Base-by-base conservation (phyloP, 257 asterid species). In the Fraxinus quadrangulata region DNA sequence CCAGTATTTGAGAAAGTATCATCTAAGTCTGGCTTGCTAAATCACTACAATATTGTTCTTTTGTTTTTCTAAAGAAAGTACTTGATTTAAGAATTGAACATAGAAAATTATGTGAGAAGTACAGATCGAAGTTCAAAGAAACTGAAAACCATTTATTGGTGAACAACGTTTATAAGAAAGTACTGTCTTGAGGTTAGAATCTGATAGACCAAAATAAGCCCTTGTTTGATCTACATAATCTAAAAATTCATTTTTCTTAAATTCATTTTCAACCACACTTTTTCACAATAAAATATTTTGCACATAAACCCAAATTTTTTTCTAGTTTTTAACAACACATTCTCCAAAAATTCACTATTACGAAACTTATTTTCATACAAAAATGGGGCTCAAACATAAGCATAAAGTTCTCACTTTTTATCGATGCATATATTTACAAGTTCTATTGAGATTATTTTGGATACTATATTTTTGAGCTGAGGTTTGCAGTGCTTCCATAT, bases 391-490 rank as follows among this genome's bases (percentile, higher is more conserved):
- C 12, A 39, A 39, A 39, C 12, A 39, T 39, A 39, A 11, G n/a
- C 11, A 24, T 26, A 63, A 42, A 40, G 36, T 3, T 71, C 34
- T 40, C 17, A 26, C 54, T 17, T 30, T 66, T 24, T 73, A 59
- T 68, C 34, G n/a, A 73, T 77, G 70, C 36, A 61, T 7, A 65
- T 67, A 47, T 31, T 30, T 66, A 51, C 66, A 59, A 70, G 40
- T 19, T 28, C 16, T 70, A 70, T 70, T 26, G 36, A 23, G 36
- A 71, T 71, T 23, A 45, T 42, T 26, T 24, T 19, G 36, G 66
- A 45, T 45, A 71, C 13, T 5, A 47, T 28, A 16, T 24, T 40
- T 13, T 28, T 28, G 5, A 72, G 36, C 21, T 54, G 40, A 14
- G 16, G 14, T 28, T 4, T 11, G 31, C 13, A 45, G 66, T 42